Conservation (phyloP, 2,329 filamentous ascomycete species). For the Fusarium equiseti region DNA sequence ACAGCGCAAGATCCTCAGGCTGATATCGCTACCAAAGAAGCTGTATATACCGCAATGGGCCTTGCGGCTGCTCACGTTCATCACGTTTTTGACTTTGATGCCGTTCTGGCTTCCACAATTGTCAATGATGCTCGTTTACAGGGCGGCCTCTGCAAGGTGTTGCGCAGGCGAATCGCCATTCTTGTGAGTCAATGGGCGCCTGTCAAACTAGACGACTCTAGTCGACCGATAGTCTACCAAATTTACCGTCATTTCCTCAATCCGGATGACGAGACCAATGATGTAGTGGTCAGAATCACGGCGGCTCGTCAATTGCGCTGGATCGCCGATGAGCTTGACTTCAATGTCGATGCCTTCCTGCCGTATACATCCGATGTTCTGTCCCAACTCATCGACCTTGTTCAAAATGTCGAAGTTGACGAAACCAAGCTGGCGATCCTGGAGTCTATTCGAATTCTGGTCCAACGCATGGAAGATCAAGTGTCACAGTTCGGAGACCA, state of each 20-base stretch:
- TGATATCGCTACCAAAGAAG: slow-evolving; percentile 89
- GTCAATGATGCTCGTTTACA: slow-evolving; percentile 79
- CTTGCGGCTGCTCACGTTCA: slow-evolving; percentile 83
- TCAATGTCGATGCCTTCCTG: slow-evolving; percentile 77
- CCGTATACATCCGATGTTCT: slow-evolving; percentile 83
- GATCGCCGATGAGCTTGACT: slow-evolving; percentile 87
- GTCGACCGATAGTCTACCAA: slow-evolving; percentile 82
- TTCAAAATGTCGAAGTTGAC: slow-evolving; percentile 81
- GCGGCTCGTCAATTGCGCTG: slow-evolving; percentile 86
- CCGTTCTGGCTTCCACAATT: slow-evolving; percentile 80
- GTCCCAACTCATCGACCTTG: slow-evolving; percentile 78
- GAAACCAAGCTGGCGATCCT: slow-evolving; percentile 93
- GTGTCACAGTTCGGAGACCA: slow-evolving; percentile 78
- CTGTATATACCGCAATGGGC: slow-evolving; percentile 93
- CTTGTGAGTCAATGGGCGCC: slow-evolving; percentile 90
- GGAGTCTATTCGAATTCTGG: slow-evolving; percentile 84
- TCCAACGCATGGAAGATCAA: slow-evolving; percentile 83
- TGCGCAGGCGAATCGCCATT: slow-evolving; percentile 89
- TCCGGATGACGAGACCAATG: slow-evolving; percentile 81
- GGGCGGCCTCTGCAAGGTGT: slow-evolving; percentile 76
- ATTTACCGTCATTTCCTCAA: slow-evolving; percentile 90
- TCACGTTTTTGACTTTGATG: slow-evolving; percentile 83
- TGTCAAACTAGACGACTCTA: slow-evolving; percentile 76
- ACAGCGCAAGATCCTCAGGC: slow-evolving; percentile 74
- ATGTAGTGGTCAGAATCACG: slow-evolving; percentile 91